These are phyloP conservation scores for Chlamydomonas sp. DNA, from an alignment of 139 green algal species.

Conservation along the genomic window DNA sequence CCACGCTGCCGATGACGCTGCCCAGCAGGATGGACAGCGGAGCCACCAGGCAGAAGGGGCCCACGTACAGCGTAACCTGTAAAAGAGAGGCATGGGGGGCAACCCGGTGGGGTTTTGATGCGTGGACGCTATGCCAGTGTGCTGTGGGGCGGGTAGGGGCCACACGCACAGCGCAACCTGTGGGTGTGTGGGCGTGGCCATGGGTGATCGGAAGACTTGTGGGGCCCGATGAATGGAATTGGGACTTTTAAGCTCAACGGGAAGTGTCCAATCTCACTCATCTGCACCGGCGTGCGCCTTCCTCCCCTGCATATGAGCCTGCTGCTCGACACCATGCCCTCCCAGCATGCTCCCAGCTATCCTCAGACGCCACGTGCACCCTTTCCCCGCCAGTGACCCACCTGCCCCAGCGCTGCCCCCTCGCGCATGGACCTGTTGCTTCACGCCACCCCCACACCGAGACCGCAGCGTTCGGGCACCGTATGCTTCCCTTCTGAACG, in stretches of 20 bases:
- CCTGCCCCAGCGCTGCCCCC: constrained; percentile 50
- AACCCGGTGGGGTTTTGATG: neutral
- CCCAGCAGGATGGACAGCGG: constrained; percentile 47
- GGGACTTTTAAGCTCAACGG: no score
- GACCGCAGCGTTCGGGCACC: no score
- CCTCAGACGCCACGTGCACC: no score
- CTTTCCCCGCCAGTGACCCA: neutral
- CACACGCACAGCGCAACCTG: no score
- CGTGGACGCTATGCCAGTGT: neutral
- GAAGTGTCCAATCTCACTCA: no score
- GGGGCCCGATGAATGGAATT: no score
- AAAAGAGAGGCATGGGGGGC: neutral
- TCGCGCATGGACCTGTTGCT: constrained; percentile 55
- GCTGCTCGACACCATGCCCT: no score
- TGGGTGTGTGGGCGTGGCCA: no score
- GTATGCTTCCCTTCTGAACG: neutral
- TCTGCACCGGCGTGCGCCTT: no score
- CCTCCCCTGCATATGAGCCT: no score
- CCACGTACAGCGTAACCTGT: constrained; percentile 52
- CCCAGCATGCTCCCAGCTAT: no score
- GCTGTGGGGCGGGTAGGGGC: neutral
- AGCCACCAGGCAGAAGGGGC: constrained; percentile 55
- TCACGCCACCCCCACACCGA: constrained; percentile 36
- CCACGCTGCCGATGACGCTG: constrained; percentile 38
- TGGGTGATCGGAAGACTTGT: no score